A percentile compares a stretch with the other conserved stretches of the same genome.
Conservation (phyloP, 306 rosid species). For the Morella rubra region DNA sequence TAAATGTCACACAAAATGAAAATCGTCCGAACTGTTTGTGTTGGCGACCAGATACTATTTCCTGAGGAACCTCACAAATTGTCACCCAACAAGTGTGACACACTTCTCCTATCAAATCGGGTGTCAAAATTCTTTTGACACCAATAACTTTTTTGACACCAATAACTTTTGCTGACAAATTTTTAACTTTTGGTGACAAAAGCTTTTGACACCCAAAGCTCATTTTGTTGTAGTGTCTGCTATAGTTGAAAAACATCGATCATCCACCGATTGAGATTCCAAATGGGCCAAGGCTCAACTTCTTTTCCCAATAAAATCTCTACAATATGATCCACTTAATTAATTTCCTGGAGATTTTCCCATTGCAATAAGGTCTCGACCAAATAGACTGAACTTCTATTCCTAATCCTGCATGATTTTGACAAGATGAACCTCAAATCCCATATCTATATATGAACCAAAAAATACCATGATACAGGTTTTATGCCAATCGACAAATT, state of each 20-base stretch:
- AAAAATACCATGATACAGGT: not conserved
- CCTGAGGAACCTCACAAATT: no score
- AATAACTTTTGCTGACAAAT: no score
- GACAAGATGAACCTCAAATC: not conserved
- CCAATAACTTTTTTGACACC: no score
- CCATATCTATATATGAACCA: not conserved
- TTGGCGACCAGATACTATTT: no score
- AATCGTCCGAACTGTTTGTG: no score
- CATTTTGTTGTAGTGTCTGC: no score
- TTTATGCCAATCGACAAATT: not conserved
- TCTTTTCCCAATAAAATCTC: constrained; percentile 68
- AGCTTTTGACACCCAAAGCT: no score
- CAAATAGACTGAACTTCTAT: not conserved
- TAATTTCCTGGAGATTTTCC: constrained; percentile 84
- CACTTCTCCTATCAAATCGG: no score
- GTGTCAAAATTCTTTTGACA: no score
- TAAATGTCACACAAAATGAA: no score
- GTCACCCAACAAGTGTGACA: no score
- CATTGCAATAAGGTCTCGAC: constrained; percentile 38
- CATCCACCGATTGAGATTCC: not conserved
- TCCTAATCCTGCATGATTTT: constrained; percentile 1
- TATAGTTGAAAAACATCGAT: not conserved
- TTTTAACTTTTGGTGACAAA: no score
- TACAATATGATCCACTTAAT: constrained; percentile 94
- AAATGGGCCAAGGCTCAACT: not conserved